Percentiles rank a stretch among this genome's conserved stretches.
Evolutionary conservation across 352 stramenopile genomes (phyloP).

Genomic region (Phytophthora agathidicida): DNA sequence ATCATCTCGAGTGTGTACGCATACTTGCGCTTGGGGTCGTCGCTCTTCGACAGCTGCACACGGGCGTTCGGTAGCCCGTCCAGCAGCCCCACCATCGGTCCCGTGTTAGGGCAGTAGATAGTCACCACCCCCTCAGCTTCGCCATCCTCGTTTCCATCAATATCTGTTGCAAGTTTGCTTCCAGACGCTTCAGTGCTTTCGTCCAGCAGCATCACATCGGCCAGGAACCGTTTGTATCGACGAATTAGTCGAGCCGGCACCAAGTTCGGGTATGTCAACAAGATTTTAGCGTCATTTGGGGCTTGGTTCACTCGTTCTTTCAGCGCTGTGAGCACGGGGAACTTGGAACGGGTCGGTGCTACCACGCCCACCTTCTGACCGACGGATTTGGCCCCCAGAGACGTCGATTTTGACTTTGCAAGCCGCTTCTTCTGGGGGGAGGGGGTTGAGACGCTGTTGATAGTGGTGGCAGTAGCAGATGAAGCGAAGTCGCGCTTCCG

Average conservation of each 20-base stretch:
- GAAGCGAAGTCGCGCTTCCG: constrained; percentile 39
- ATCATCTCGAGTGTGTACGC: constrained; percentile 88
- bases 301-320: constrained; percentile 31
- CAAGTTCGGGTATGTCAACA: constrained; percentile 63
- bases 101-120: constrained; percentile 87
- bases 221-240: constrained; percentile 87
- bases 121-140: constrained; percentile 44
- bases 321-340: constrained; percentile 28
- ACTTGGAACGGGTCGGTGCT: constrained; percentile 11
- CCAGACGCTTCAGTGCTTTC: background rate
- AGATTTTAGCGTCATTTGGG: constrained; percentile 29
- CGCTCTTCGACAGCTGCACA: constrained; percentile 81
- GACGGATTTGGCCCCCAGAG: background rate
- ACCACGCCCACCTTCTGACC: constrained; percentile 15
- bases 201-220: constrained; percentile 68
- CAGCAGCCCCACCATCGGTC: constrained; percentile 81
- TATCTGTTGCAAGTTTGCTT: background rate
- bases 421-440: constrained; percentile 15
- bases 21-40: constrained; percentile 84
- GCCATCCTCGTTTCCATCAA: constrained; percentile 10
- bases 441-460: background rate
- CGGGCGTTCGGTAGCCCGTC: constrained; percentile 58
- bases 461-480: background rate
- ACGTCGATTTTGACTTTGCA: constrained; percentile 9
- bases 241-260: constrained; percentile 60